Conservation (phyloP, 1,284 basidiomycete species). For the Fomitopsis palustris region DNA sequence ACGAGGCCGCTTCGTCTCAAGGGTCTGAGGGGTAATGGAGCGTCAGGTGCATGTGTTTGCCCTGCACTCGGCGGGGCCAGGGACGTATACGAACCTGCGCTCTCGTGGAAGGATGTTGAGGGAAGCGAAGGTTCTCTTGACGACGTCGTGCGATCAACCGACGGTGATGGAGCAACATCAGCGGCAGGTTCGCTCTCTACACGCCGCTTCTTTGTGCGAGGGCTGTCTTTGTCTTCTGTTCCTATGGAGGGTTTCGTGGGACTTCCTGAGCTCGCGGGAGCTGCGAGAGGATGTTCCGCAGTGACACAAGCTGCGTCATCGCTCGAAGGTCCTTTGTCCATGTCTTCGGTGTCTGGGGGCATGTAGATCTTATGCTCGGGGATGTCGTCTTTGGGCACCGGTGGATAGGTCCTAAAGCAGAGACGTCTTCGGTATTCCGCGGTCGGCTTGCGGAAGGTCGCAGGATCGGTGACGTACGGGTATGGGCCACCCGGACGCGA, state of each 20-base stretch:
- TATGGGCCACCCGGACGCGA: conserved; percentile 21
- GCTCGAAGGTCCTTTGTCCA: conserved; percentile 18
- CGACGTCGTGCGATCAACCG: too few relatives aligned
- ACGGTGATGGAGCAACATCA: too few relatives aligned
- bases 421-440: conserved; percentile 16
- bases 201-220: not conserved
- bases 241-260: not conserved
- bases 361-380: conserved; percentile 19
- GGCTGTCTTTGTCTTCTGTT: not conserved
- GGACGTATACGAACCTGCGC: too few relatives aligned
- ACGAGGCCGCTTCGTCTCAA: too few relatives aligned
- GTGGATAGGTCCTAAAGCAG: conserved; percentile 6
- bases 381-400: conserved; percentile 8
- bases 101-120: too few relatives aligned
- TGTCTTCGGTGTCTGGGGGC: conserved; percentile 21
- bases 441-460: conserved; percentile 16
- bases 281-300: too few relatives aligned
- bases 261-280: not conserved
- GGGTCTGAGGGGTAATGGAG: too few relatives aligned
- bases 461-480: conserved; percentile 14
- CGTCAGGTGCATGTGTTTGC: too few relatives aligned
- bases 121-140: too few relatives aligned
- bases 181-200: too few relatives aligned
- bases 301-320: too few relatives aligned
- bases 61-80: too few relatives aligned